Conservation (phyloP, 768 basidiomycete species). For the Phanerodontia chrysosporium region DNA sequence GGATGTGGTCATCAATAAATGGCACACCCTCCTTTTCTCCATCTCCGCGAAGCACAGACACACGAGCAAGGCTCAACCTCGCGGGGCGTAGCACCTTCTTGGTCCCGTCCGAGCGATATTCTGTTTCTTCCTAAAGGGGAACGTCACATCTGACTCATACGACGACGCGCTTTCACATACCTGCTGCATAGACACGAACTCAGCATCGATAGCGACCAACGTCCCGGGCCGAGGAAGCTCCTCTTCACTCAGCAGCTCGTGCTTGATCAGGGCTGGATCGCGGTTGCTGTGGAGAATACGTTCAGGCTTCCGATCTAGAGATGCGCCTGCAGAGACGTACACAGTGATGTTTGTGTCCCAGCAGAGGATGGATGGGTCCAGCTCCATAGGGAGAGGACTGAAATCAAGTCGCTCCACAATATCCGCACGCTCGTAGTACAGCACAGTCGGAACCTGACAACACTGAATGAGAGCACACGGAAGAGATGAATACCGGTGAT, state of each 20-base stretch:
- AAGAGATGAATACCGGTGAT: constrained; percentile 13
- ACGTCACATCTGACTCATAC: background rate
- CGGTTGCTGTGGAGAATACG: constrained; percentile 71
- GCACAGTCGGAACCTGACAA: constrained; percentile 72
- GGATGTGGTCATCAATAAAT: constrained; percentile 98
- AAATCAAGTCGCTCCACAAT: constrained; percentile 55
- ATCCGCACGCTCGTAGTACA: constrained; percentile 84
- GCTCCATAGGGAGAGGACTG: constrained; percentile 52
- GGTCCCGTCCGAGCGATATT: constrained; percentile 91
- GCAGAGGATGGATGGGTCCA: constrained; percentile 73
- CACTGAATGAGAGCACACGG: background rate
- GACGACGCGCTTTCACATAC: constrained; percentile 34
- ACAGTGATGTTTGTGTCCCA: constrained; percentile 85
- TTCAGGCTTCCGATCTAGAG: too few species aligned
- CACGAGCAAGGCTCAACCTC: constrained; percentile 87
- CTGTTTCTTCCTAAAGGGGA: constrained; percentile 79
- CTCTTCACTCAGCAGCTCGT: constrained; percentile 62
- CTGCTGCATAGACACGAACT: constrained; percentile 97
- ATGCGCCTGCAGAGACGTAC: too few species aligned
- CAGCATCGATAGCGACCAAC: constrained; percentile 92
- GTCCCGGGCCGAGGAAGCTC: constrained; percentile 87
- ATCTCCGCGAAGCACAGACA: constrained; percentile 87
- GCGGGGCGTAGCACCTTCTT: constrained; percentile 91
- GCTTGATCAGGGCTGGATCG: constrained; percentile 67
- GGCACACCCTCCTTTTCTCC: constrained; percentile 78